phyloP scores from a whole-genome alignment of 805 yeast species.

The Dipodascus albidus region DNA sequence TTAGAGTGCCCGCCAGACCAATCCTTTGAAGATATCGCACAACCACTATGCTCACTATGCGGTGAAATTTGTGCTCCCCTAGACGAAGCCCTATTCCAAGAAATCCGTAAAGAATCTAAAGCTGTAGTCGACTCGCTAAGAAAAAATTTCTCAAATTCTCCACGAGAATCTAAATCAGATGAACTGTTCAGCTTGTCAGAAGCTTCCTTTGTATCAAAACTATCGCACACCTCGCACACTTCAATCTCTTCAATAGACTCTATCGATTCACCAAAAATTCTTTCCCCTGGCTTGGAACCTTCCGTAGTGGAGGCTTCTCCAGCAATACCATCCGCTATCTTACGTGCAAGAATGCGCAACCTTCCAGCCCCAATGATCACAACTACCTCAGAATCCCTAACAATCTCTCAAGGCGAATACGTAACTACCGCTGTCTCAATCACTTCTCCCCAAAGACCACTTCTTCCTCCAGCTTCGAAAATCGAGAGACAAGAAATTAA shows the following conservation, averaged over 20 bases:
- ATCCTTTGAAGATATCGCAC: neutral
- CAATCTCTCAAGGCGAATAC: neutral
- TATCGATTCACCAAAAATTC: neutral
- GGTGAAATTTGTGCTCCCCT: slow-evolving; percentile 10
- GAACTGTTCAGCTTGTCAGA: neutral
- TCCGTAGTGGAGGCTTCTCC: neutral
- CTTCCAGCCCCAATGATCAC: neutral
- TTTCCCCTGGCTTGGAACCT: neutral
- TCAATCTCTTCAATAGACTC: neutral
- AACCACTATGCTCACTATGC: slow-evolving; percentile 13
- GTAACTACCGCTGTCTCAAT: neutral
- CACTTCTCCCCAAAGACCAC: neutral
- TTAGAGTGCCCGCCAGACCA: neutral
- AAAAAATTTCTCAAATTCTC: neutral
- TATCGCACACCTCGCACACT: neutral
- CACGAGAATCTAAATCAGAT: neutral
- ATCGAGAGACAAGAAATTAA: neutral
- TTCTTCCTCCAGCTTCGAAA: slow-evolving; percentile 2
- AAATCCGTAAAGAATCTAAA: slow-evolving; percentile 5
- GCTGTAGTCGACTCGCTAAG: neutral
- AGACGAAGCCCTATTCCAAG: slow-evolving; percentile 7
- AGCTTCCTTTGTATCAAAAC: neutral
- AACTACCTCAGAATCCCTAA: neutral
- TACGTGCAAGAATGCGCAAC: neutral
- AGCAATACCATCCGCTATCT: neutral